phyloP scores from a whole-genome alignment of 1,139 yeast genomes.

The Hanseniaspora uvarum region DNA sequence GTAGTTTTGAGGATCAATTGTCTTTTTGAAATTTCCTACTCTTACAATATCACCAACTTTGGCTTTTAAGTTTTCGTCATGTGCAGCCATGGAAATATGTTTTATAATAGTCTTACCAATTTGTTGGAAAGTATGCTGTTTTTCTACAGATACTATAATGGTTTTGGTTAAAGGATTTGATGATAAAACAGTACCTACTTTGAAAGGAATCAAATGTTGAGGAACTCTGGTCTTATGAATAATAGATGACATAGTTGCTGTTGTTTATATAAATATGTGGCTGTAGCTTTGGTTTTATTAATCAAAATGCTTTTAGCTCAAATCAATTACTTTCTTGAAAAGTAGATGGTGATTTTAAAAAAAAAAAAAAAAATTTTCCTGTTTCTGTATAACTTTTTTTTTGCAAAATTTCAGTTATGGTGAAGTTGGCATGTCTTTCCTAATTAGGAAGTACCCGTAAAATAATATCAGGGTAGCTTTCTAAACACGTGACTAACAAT shows the following conservation, averaged over 20 bases:
- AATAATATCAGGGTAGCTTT: too few species aligned
- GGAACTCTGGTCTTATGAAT: constrained; percentile 1
- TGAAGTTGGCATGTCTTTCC: too few species aligned
- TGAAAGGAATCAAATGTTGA: constrained; percentile 12
- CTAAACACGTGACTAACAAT: too few species aligned
- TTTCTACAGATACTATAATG: constrained; percentile 81
- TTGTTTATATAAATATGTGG: neutral
- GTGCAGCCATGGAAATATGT: constrained; percentile 79
- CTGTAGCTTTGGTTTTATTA: neutral
- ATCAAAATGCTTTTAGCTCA: too few species aligned
- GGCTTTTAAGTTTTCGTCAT: constrained; percentile 84
- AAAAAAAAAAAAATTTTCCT: too few species aligned
- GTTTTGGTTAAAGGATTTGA: constrained; percentile 96
- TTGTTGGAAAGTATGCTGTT: constrained; percentile 53
- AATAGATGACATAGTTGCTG: constrained; percentile 4
- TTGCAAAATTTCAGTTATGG: too few species aligned
- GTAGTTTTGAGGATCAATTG: constrained; percentile 53
- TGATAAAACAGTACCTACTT: constrained; percentile 81
- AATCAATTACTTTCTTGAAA: too few species aligned
- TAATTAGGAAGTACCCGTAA: too few species aligned
- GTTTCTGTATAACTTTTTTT: too few species aligned
- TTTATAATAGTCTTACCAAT: constrained; percentile 68
- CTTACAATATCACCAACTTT: constrained; percentile 94
- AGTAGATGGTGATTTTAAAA: too few species aligned
- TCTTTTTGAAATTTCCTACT: constrained; percentile 33